Percentiles rank a stretch among this genome's conserved stretches.
Conservation (phyloP, 176 grass and related monocot genomes). For the Cenchrus fungigraminus region DNA sequence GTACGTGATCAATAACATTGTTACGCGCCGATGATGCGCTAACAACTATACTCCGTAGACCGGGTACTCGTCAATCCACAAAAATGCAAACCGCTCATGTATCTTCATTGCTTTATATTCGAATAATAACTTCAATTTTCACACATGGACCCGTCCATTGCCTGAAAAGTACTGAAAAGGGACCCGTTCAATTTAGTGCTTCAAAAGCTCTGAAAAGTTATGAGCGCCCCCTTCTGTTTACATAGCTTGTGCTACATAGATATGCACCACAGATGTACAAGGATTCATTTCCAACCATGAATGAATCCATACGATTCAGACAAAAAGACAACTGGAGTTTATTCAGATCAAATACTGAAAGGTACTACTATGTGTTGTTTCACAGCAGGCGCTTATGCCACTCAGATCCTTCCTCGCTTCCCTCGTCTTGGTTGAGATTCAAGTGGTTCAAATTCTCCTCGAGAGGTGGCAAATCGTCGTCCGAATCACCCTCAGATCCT, state of each 20-base stretch:
- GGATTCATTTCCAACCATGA: background rate
- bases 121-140: background rate
- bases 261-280: background rate
- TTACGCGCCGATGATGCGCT: background rate
- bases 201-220: background rate
- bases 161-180: no score
- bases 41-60: background rate
- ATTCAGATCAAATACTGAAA: background rate
- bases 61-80: background rate
- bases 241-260: background rate
- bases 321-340: background rate
- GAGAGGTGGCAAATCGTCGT: constrained; percentile 77
- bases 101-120: background rate
- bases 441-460: constrained; percentile 88
- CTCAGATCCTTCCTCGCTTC: constrained; percentile 62
- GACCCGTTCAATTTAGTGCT: background rate
- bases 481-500: constrained; percentile 68
- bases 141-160: background rate
- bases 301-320: background rate
- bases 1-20: constrained; percentile 13
- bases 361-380: background rate
- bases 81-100: background rate
- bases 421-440: constrained; percentile 54
- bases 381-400: constrained; percentile 47
- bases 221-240: background rate